Percentiles rank a stretch among this genome's conserved stretches.
phyloP scores from a whole-genome alignment of 495 filamentous ascomycete genomes.

The Aspergillus carlsbadensis region DNA sequence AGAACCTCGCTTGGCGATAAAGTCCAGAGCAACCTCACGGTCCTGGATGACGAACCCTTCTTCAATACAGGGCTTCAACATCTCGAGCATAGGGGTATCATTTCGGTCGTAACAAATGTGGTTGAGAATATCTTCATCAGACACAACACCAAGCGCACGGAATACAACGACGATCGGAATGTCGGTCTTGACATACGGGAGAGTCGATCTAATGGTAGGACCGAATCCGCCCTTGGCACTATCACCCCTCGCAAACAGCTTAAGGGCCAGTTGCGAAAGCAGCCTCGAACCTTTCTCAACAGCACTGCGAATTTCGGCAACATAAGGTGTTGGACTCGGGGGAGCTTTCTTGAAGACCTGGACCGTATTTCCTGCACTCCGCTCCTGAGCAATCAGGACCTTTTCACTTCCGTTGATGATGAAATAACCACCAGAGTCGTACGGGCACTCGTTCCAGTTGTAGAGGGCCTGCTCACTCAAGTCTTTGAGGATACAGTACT shows the following conservation, averaged over 20 bases:
- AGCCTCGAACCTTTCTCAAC: slow-evolving; percentile 94
- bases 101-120: slow-evolving; percentile 95
- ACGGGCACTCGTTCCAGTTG: slow-evolving; percentile 89
- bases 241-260: slow-evolving; percentile 82
- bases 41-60: slow-evolving; percentile 96
- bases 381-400: slow-evolving; percentile 96
- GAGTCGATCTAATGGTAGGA: slow-evolving; percentile 79
- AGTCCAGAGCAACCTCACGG: slow-evolving; percentile 91
- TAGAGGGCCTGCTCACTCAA: slow-evolving; percentile 79
- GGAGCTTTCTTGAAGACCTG: slow-evolving; percentile 97
- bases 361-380: slow-evolving; percentile 95
- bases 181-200: slow-evolving; percentile 92
- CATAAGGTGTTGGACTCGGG: slow-evolving; percentile 82
- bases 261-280: slow-evolving; percentile 85
- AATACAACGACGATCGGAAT: slow-evolving; percentile 94
- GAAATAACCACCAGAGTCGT: slow-evolving; percentile 97
- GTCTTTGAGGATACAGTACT: slow-evolving; percentile 83
- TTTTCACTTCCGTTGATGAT: slow-evolving; percentile 99
- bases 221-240: slow-evolving; percentile 74
- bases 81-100: slow-evolving; percentile 96
- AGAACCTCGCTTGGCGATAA: slow-evolving; percentile 87
- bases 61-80: slow-evolving; percentile 93
- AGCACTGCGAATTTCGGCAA: slow-evolving; percentile 93
- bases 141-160: slow-evolving; percentile 91
- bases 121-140: slow-evolving; percentile 96